Evolutionary conservation across 352 stramenopile species (phyloP), one percentile per base, ranked within the genome.

Genomic region (Phytophthora fragariae): DNA sequence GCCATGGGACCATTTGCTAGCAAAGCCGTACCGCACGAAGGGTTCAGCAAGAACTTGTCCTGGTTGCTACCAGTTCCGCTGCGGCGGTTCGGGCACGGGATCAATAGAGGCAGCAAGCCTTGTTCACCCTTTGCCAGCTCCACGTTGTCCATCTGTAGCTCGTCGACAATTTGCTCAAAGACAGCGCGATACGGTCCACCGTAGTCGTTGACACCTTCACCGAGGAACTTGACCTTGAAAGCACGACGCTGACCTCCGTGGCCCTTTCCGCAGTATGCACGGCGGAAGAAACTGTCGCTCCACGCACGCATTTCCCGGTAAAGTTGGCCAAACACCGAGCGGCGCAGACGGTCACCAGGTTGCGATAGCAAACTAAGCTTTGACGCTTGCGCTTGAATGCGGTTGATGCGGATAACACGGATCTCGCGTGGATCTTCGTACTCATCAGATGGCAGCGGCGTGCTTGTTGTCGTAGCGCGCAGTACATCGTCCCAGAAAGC

Each of bases 221-320:
- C 97, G 50, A 99, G 83, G 56, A 99, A 98, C 72, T 99, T 99
- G n/a, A 99, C 97, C 80, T 99, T 99, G 76, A 99, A 99, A 56
- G 97, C 97, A 57, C 98, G 89, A 52, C 98, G 94, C 79, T 99
- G 98, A 6, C 97, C 97, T 33, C 97, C 98, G 65, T 99, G 97
- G 50, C 97, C 97, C 68, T 99, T 99, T 39, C 97, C 97, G 53
- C 98, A 97, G 79, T 99, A 99, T 21, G 96, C 91, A 47, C 98
- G 90, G 10, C 98, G 92, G 64, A 99, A 98, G 31, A 95, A 97
- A 52, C 92, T 97, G 73, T 96, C 87, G 70, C 90, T 97, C 97
- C 97, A 99, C 11, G 84, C 91, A 21, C 92, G 88, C 84, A 98
- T 98, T 85, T 99, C 96, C 44, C 91, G 92, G 59, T 99, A 98